Evolutionary conservation across 805 yeast species (phyloP), one percentile per base, ranked within the genome.

Genomic region (Wickerhamiella kurtzmanii): DNA sequence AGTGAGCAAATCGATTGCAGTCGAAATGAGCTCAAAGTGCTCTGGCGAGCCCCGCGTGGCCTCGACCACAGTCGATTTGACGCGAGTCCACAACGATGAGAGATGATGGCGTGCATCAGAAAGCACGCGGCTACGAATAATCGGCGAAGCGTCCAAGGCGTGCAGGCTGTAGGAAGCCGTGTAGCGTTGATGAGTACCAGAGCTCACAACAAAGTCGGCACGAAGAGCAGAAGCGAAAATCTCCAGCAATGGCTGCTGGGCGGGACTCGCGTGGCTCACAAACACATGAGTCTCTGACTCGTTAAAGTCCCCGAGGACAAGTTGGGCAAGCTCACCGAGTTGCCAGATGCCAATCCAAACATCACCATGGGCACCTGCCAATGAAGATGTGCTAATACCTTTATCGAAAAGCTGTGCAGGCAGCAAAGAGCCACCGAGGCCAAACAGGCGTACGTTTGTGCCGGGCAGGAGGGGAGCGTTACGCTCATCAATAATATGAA

Each of bases 291-390:
- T 73, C 44, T 80, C 74, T 2, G 60, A 44, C 50, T 64, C 60
- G n/a, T 41, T 32, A 62, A 64, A 63, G 48, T 68, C 53, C 48
- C 64, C 46, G 58, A 68, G 64, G 49, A 66, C 70, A 0, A 77
- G 72, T 50, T 73, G 69, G 18, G 77, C 66, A 44, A 82, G 66
- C 59, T 75, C 79, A 2, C 89, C 88, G 37, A 83, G 64, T 59
- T 82, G 92, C 44, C 80, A 61, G 50, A 80, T 62, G 6, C 85
- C 79, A 36, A 80, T 71, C 94, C 94, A 82, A 39, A 80, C 69
- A 52, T 79, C 79, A 1, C 89, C 88, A 2, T 77, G 75, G 38
- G 76, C 70, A 3, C 80, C 77, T 1, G 82, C 80, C 19, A 76
- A 63, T 13, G 57, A 61, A 50, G 66, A 45, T 54, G 68, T 48